phyloP scores from a whole-genome alignment of 1,139 yeast species.

The Yamadazyma atlantica region DNA sequence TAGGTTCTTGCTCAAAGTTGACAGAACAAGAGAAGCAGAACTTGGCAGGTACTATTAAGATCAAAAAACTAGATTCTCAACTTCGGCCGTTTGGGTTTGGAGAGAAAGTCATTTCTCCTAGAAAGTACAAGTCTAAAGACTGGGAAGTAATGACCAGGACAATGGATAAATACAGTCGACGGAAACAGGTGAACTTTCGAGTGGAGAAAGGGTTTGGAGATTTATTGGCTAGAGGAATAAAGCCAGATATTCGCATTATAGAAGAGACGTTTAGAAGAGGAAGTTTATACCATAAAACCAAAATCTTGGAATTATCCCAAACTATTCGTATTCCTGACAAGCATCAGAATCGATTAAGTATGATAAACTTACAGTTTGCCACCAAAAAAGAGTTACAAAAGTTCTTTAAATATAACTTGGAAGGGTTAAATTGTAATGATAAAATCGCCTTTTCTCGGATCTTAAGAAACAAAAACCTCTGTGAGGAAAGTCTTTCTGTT shows the following conservation, averaged over 20 bases:
- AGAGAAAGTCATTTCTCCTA: slow-evolving; percentile 15
- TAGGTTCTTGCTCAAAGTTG: slow-evolving; percentile 27
- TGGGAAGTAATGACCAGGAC: slow-evolving; percentile 14
- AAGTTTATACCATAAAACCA: slow-evolving; percentile 19
- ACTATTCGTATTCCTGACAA: slow-evolving; percentile 14
- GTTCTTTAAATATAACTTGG: slow-evolving; percentile 14
- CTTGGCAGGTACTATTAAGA: slow-evolving; percentile 14
- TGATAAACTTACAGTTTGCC: slow-evolving; percentile 16
- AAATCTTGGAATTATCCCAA: slow-evolving; percentile 21
- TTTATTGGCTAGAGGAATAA: slow-evolving; percentile 32
- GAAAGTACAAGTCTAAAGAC: slow-evolving; percentile 14
- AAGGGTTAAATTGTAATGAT: slow-evolving; percentile 26
- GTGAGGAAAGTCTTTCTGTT: slow-evolving; percentile 23
- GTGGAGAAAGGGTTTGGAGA: slow-evolving; percentile 36
- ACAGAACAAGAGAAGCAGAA: slow-evolving; percentile 4
- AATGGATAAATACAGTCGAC: neutral
- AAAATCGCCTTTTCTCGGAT: slow-evolving; percentile 32
- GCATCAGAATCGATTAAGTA: slow-evolving; percentile 16
- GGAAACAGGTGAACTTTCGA: slow-evolving; percentile 32
- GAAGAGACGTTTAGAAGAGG: slow-evolving; percentile 33
- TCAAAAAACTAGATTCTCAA: slow-evolving; percentile 28
- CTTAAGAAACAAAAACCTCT: slow-evolving; percentile 29
- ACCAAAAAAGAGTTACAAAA: slow-evolving; percentile 17
- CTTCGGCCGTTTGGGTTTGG: slow-evolving; percentile 29
- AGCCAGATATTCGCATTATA: slow-evolving; percentile 33